Percentiles rank a stretch among this genome's conserved stretches.
phyloP scores from a whole-genome alignment of 495 filamentous ascomycete genomes.

The Daldinia grandis region DNA sequence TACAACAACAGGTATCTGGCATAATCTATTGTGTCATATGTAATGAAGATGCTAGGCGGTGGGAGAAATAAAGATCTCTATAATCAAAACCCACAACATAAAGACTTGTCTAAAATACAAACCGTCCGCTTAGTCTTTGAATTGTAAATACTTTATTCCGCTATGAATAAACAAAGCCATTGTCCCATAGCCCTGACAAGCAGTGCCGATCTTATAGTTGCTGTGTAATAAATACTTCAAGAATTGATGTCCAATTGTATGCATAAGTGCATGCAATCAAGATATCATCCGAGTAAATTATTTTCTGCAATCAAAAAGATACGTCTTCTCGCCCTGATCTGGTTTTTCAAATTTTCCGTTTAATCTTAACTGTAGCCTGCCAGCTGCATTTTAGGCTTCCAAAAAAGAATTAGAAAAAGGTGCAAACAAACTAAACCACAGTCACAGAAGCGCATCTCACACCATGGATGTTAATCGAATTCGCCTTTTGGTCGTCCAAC shows the following conservation, averaged over 20 bases:
- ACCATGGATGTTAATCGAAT: slow-evolving; percentile 6
- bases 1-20: neutral
- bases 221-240: neutral
- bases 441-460: neutral
- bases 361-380: neutral
- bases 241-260: neutral
- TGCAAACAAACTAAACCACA: neutral
- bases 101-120: neutral
- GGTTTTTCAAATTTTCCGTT: neutral
- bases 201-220: neutral
- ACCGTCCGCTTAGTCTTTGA: neutral
- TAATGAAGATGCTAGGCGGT: neutral
- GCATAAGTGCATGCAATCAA: neutral
- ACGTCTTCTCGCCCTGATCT: neutral
- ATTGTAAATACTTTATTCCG: neutral
- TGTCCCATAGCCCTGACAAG: neutral
- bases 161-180: neutral
- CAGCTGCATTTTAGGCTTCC: neutral
- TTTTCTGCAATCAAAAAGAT: neutral
- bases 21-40: neutral
- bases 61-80: neutral
- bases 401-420: neutral
- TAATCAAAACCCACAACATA: neutral
- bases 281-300: neutral
- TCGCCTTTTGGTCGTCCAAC: neutral